Base-by-base conservation (phyloP, 2,329 filamentous ascomycete species). In the Xylaria polymorpha region DNA sequence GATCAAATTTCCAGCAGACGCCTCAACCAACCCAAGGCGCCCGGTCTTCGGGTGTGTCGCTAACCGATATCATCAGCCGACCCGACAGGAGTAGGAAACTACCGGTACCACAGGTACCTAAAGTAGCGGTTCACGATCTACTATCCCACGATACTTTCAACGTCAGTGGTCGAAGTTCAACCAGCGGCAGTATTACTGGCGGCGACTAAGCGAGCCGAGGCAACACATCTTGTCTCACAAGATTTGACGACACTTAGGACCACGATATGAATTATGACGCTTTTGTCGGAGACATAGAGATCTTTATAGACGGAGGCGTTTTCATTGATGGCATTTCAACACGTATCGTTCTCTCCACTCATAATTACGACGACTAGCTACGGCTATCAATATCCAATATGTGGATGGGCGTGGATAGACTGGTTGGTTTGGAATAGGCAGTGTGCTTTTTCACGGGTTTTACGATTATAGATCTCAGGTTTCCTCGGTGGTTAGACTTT, bases 11-110 rank as follows among this genome's bases (percentile, higher is more conserved):
- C 62, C 81, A 82, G 63, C 80, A 81, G 25, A 76, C 76, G 41
- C 87, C 87, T 72, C 81, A 82, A 58, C 39, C 63, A 18, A 60
- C 56, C 22, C 53, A 51, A 8, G 44, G 41, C 41, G 73, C 81
- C 67, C 83, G 85, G 64, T 84, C 87, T 74, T 88, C 85, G 65
- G 94, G 94, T 48, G 88, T 97, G 67, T 92, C 93, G 46, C 91
- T 98, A 75, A 92, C 91, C 68, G 95, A 98, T 79, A 98, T 98
- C 77, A 96, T 98, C 84, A 94, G 92, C 77, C 91, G 92, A 74
- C 88, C 94, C 1, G 94, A 98, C 72, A 94, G 94, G 44, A 91
- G 92, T 29, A 86, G 95, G 75, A 98, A 98, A 81, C 85, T 98
- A 20, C 95, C 95, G 0, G 92, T 97, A 18, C 94, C 94, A 6